These are phyloP conservation scores for Pharus latifolius DNA, from an alignment of 176 grass and related monocot species.

Conservation along the genomic window DNA sequence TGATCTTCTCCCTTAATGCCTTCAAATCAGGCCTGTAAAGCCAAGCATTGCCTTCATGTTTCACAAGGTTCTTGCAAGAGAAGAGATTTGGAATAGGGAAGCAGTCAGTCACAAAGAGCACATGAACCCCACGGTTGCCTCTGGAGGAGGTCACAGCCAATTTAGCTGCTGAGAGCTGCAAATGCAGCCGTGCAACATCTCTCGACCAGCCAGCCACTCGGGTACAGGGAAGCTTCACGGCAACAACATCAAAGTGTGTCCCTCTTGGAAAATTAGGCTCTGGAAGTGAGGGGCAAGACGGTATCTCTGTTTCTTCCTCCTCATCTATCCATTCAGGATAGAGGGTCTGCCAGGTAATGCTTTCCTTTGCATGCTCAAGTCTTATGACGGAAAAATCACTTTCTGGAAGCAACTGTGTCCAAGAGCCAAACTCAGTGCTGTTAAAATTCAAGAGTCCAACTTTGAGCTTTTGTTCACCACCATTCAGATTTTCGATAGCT, in stretches of 20 bases:
- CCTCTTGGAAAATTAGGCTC: slow-evolving; percentile 42
- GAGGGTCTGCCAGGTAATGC: slow-evolving; percentile 63
- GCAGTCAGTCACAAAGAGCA: slow-evolving; percentile 79
- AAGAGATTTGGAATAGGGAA: slow-evolving; percentile 85
- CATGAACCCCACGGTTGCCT: slow-evolving; percentile 43
- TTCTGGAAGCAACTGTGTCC: slow-evolving; percentile 57
- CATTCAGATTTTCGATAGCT: slow-evolving; percentile 33
- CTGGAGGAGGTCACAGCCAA: slow-evolving; percentile 37
- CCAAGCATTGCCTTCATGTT: slow-evolving; percentile 72
- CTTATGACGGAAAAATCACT: slow-evolving; percentile 54
- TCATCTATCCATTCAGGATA: slow-evolving; percentile 98
- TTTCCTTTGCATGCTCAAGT: slow-evolving; percentile 49
- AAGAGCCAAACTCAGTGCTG: slow-evolving; percentile 47
- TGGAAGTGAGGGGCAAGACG: slow-evolving; percentile 53
- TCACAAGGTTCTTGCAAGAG: slow-evolving; percentile 63
- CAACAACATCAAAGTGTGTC: slow-evolving; percentile 57
- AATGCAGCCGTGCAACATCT: slow-evolving; percentile 73
- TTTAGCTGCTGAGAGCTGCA: slow-evolving; percentile 83
- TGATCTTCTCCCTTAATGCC: slow-evolving; percentile 60
- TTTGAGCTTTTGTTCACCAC: slow-evolving; percentile 33
- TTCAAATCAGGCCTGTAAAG: slow-evolving; percentile 64
- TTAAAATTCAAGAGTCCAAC: slow-evolving; percentile 86
- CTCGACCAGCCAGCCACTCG: slow-evolving; percentile 55
- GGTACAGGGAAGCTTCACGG: slow-evolving; percentile 79
- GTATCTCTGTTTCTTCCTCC: slow-evolving; percentile 86